Evolutionary conservation across 2,329 filamentous ascomycete genomes (phyloP).

Genomic region (Purpureocillium takamizusanense): DNA sequence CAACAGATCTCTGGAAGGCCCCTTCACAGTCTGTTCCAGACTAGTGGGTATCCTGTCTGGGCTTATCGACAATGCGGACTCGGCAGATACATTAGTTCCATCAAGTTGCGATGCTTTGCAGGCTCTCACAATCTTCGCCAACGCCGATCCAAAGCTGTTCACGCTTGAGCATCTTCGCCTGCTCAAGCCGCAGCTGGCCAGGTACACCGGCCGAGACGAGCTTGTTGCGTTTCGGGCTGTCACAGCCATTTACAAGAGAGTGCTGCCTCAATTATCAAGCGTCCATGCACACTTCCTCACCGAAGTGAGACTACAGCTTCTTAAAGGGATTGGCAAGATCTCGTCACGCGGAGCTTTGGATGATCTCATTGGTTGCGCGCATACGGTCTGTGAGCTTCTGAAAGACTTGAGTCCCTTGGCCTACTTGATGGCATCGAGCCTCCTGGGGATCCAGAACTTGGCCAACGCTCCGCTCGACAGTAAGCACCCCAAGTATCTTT

Average conservation of each 20-base stretch:
- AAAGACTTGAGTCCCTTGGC: conserved; percentile 64
- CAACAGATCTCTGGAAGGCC: conserved; percentile 58
- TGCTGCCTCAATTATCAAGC: conserved; percentile 73
- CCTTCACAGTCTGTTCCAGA: conserved; percentile 70
- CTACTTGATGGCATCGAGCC: conserved; percentile 60
- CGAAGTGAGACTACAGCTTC: conserved; percentile 65
- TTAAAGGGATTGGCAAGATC: conserved; percentile 67
- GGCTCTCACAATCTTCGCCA: too few species aligned
- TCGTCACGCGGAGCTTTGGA: conserved; percentile 61
- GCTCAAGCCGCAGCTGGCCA: too few species aligned
- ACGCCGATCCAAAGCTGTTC: too few species aligned
- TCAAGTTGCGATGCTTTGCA: too few species aligned
- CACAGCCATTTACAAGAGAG: conserved; percentile 83
- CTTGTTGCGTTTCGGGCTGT: conserved; percentile 46
- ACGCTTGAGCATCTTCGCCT: too few species aligned
- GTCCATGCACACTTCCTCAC: conserved; percentile 70
- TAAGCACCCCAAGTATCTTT: conserved; percentile 47
- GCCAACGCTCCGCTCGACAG: conserved; percentile 34
- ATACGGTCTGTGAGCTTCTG: conserved; percentile 75
- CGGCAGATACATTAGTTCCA: too few species aligned
- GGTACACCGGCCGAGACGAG: too few species aligned
- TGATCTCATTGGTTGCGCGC: conserved; percentile 81
- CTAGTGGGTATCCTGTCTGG: conserved; percentile 85
- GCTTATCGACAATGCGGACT: conserved; percentile 26
- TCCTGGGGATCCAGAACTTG: conserved; percentile 46